Percentiles rank a stretch among this genome's conserved stretches.
These are phyloP conservation scores for Turritis glabra DNA, from an alignment of 345 rosid species.

Conservation along the genomic window DNA sequence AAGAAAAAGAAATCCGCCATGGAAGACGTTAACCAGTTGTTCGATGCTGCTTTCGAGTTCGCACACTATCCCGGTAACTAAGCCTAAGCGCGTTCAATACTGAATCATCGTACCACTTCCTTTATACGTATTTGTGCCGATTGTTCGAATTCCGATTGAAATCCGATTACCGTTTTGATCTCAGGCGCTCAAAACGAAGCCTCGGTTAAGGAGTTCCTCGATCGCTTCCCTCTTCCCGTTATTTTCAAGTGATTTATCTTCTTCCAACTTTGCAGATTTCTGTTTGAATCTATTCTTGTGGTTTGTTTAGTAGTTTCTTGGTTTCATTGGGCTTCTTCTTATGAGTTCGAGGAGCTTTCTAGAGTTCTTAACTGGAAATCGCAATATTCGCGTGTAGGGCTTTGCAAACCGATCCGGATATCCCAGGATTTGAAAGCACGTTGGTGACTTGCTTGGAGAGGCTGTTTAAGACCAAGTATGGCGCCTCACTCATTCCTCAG, in stretches of 20 bases:
- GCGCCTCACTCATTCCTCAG: slow-evolving; percentile 74
- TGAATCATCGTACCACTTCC: not conserved
- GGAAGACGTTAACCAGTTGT: slow-evolving; percentile 62
- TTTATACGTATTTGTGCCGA: not conserved
- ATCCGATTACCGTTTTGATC: slow-evolving; percentile 2
- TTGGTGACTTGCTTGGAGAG: slow-evolving; percentile 72
- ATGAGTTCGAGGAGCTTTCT: not conserved
- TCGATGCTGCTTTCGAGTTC: slow-evolving; percentile 75
- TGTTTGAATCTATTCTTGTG: not conserved
- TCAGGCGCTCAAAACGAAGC: slow-evolving; percentile 69
- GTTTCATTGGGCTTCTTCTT: not conserved
- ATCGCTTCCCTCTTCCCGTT: slow-evolving; percentile 77
- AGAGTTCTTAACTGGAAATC: not conserved
- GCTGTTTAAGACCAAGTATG: slow-evolving; percentile 68
- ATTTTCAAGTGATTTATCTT: slow-evolving; percentile 53
- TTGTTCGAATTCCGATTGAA: slow-evolving; percentile 1
- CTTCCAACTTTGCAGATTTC: not conserved
- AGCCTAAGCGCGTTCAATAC: not conserved
- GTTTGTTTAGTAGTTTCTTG: not conserved
- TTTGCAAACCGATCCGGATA: slow-evolving; percentile 58
- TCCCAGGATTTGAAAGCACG: slow-evolving; percentile 56
- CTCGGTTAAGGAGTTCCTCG: slow-evolving; percentile 65
- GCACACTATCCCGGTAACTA: slow-evolving; percentile 62
- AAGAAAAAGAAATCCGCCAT: slow-evolving; percentile 24
- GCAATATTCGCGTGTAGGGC: slow-evolving; percentile 49